Evolutionary conservation across 1,284 basidiomycete species (phyloP).

Genomic region (Naganishia liquefaciens): DNA sequence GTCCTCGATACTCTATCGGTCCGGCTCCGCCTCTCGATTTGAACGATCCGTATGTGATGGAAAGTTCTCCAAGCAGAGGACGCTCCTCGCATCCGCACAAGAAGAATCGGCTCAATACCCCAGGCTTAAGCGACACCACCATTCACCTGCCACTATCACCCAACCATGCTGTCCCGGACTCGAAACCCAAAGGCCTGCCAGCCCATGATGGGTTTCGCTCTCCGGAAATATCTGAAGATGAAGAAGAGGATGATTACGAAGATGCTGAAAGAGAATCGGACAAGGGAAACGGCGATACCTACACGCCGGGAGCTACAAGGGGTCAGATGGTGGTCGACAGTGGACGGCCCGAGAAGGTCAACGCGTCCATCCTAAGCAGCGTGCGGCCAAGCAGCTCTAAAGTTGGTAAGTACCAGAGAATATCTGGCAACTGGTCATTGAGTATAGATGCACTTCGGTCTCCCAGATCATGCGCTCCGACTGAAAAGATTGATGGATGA

Average conservation of each 20-base stretch:
- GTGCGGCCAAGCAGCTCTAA: constrained; percentile 61
- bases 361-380: constrained; percentile 7
- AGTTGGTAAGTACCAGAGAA: constrained; percentile 64
- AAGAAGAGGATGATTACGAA: constrained; percentile 46
- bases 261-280: constrained; percentile 45
- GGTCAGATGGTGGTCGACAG: constrained; percentile 31
- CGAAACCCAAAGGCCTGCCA: constrained; percentile 3
- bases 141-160: not conserved
- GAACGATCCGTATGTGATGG: not conserved
- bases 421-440: constrained; percentile 52
- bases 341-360: constrained; percentile 30
- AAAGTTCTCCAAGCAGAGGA: constrained; percentile 16
- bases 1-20: not conserved
- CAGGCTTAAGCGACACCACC: not conserved
- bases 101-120: not conserved
- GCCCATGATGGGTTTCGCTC: constrained; percentile 28
- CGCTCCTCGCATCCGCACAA: constrained; percentile 6
- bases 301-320: constrained; percentile 36
- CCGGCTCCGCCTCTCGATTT: not conserved
- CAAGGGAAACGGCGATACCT: constrained; percentile 44
- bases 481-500: constrained; percentile 73
- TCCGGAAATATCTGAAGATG: constrained; percentile 39
- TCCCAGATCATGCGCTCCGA: constrained; percentile 67
- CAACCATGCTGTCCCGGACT: not conserved
- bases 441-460: constrained; percentile 11